Evolutionary conservation across 2,329 filamentous ascomycete species (phyloP), one percentile per base, ranked within the genome.

Genomic region (Aureobasidium pullulans): DNA sequence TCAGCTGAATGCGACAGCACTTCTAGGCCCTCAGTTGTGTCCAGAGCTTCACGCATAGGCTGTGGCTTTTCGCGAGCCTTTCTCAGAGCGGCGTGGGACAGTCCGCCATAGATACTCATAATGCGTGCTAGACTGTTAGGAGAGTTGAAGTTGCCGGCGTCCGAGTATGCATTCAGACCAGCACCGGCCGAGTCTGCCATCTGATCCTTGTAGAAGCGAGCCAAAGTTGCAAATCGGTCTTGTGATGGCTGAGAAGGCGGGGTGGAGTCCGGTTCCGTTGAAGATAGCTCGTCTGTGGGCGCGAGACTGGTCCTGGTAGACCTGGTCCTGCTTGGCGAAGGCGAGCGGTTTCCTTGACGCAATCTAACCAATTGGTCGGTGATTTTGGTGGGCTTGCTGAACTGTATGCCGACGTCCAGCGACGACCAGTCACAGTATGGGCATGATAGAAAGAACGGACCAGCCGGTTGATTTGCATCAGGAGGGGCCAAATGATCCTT

Each of bases 341-440:
- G 34, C 9, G 50, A 57, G n/a, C 44, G 50, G 16, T 49, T 57
- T 31, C 44, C 61, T 49, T 66, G 69, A 44, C 69, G 68, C n/a
- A 66, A 57, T 52, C 65, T 68, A 48, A 64, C 64, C 32, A 73
- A 57, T 71, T 99, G 94, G 31, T 82, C 80, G 64, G 89, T 87
- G 62, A 99, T 91, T 62, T 90, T 90, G 61, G 89, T 94, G 9
- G 89, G 85, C 66, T 93, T 70, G 68, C 93, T 90, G 70, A 99
- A 95, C 67, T 89, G 85, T 72, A 99, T 86, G 39, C 88, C 90
- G 43, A 96, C 89, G 70, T 99, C 94, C 56, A 87, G 81, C 1
- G 91, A 93, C 63, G 84, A 90, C 94, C 94, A 99, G 72, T 89
- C 86, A 77, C 94, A 99, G 74, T 96, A 96, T 54, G 86, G 84